phyloP scores from a whole-genome alignment of 495 filamentous ascomycete genomes.

The Daldinia caldariorum region DNA sequence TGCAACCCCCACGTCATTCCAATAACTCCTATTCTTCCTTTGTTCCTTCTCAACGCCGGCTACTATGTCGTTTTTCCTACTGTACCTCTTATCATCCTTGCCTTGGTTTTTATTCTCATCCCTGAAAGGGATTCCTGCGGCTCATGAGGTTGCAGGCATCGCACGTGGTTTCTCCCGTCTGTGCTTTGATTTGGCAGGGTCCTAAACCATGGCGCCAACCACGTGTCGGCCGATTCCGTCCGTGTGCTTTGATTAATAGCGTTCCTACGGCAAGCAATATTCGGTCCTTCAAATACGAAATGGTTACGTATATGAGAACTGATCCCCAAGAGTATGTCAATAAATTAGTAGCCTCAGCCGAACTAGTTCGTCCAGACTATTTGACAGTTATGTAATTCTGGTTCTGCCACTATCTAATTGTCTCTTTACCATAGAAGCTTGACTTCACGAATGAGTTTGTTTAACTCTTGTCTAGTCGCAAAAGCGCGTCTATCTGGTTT shows the following conservation, averaged over 20 bases:
- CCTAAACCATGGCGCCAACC: slow-evolving; percentile 30
- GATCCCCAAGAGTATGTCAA: not conserved
- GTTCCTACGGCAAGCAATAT: slow-evolving; percentile 6
- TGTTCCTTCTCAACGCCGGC: not conserved
- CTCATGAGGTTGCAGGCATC: slow-evolving; percentile 39
- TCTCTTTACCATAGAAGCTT: not conserved
- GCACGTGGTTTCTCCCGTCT: slow-evolving; percentile 39
- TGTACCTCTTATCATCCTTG: slow-evolving; percentile 22
- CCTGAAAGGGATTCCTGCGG: slow-evolving; percentile 30
- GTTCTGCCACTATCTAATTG: not conserved
- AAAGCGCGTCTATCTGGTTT: slow-evolving; percentile 10
- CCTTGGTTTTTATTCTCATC: slow-evolving; percentile 21
- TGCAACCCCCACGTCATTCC: slow-evolving; percentile 5
- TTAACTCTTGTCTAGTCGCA: not conserved
- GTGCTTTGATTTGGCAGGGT: slow-evolving; percentile 38
- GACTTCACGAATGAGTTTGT: not conserved
- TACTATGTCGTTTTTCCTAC: slow-evolving; percentile 2
- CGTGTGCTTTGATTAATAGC: slow-evolving; percentile 18
- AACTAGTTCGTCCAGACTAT: not conserved
- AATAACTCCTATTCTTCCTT: slow-evolving; percentile 9
- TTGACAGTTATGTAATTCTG: not conserved
- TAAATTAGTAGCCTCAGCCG: not conserved
- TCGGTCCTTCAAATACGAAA: slow-evolving; percentile 7
- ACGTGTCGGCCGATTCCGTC: slow-evolving; percentile 32
- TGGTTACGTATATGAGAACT: not conserved